These are phyloP conservation scores for Boechera stricta DNA, from an alignment of 345 rosid species.

Conservation along the genomic window DNA sequence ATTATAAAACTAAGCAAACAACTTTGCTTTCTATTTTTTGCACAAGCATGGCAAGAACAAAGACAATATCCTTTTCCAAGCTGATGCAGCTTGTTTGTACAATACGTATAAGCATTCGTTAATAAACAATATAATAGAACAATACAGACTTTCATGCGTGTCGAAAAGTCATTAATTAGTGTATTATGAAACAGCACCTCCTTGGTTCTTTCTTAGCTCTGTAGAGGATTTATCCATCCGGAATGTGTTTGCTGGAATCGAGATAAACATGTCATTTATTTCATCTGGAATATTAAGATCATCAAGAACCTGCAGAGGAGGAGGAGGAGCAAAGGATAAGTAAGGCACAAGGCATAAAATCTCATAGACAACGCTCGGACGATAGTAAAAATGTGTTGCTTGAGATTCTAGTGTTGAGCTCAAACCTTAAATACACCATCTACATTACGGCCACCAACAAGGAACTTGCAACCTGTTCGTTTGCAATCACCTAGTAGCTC, in stretches of 20 bases:
- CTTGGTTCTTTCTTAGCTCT: conserved; percentile 55
- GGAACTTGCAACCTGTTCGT: conserved; percentile 75
- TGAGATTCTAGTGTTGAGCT: not conserved
- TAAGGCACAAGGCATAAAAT: too few relatives aligned
- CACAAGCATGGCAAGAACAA: too few relatives aligned
- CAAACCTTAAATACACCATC: conserved; percentile 78
- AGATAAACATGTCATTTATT: conserved; percentile 65
- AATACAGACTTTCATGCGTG: not conserved
- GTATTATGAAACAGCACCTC: conserved; percentile 19
- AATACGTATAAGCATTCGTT: too few relatives aligned
- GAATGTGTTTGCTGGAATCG: conserved; percentile 69
- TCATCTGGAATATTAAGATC: conserved; percentile 73
- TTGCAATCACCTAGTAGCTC: conserved; percentile 70
- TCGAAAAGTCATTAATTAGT: not conserved
- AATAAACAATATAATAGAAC: not conserved
- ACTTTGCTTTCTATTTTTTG: too few relatives aligned
- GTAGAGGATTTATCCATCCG: conserved; percentile 80
- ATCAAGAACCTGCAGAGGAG: not conserved
- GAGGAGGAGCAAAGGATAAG: not conserved
- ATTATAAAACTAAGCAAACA: too few relatives aligned
- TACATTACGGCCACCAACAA: conserved; percentile 82
- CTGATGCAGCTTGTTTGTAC: too few relatives aligned
- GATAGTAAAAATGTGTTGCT: not conserved
- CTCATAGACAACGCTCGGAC: not conserved
- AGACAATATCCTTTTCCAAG: too few relatives aligned